These are phyloP conservation scores for Trichoderma citrinoviride DNA, from an alignment of 2,329 filamentous ascomycete species.

Conservation along the genomic window DNA sequence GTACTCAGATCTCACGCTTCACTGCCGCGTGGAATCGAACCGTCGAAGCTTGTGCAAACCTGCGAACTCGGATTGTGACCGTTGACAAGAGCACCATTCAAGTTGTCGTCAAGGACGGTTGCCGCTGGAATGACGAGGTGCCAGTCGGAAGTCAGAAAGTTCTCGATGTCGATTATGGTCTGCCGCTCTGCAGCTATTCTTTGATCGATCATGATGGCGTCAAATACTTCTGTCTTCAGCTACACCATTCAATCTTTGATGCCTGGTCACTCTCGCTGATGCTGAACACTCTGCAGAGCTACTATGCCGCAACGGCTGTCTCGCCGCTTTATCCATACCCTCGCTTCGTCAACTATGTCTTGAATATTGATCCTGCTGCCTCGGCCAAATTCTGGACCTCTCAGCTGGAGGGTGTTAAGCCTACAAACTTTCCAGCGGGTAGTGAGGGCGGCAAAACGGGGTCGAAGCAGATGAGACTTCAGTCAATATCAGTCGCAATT, in stretches of 20 bases:
- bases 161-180: conserved; percentile 17
- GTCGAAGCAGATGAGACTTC: not conserved
- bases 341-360: conserved; percentile 7
- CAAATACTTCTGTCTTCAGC: not conserved
- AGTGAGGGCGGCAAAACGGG: not conserved
- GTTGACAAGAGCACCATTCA: not conserved
- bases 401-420: conserved; percentile 1
- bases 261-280: conserved; percentile 11
- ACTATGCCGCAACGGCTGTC: conserved; percentile 20
- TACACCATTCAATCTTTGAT: conserved; percentile 15
- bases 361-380: not conserved
- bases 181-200: conserved; percentile 20
- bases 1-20: not conserved
- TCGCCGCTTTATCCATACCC: conserved; percentile 4
- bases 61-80: conserved; percentile 2
- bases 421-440: conserved; percentile 21
- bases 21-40: conserved; percentile 16
- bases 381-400: conserved; percentile 5
- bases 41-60: not conserved
- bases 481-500: not conserved
- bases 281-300: not conserved
- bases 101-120: conserved; percentile 3
- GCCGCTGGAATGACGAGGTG: not conserved
- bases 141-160: not conserved
- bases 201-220: not conserved